Conservation (phyloP, 352 stramenopile species). For the Peronospora belbahrii region DNA sequence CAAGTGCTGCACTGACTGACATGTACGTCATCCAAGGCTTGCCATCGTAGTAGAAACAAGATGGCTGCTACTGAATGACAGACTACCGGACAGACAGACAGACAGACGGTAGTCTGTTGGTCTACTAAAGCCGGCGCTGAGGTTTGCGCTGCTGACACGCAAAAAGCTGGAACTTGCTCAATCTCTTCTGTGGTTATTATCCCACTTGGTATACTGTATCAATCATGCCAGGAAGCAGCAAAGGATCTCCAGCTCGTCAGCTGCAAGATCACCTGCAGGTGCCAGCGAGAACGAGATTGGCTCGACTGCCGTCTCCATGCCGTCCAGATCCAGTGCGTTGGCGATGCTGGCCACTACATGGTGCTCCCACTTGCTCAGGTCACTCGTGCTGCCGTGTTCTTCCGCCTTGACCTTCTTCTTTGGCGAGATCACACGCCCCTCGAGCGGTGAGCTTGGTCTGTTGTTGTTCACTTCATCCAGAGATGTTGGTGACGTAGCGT, state of each 20-base stretch:
- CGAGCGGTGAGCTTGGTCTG: conserved; percentile 2
- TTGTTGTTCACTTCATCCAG: conserved; percentile 23
- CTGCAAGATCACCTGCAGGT: conserved; percentile 17
- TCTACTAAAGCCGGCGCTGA: not conserved
- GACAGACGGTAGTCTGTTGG: too few species aligned
- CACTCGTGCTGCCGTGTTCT: conserved; percentile 1
- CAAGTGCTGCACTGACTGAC: not conserved
- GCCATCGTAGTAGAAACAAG: not conserved
- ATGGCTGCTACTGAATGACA: not conserved
- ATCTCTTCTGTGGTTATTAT: too few species aligned
- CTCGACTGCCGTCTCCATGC: conserved; percentile 5
- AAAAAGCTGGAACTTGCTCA: not conserved
- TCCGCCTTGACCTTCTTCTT: conserved; percentile 41
- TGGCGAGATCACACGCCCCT: conserved; percentile 32
- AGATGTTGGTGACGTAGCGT: conserved; percentile 26
- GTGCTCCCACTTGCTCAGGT: conserved; percentile 30
- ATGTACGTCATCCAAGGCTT: not conserved
- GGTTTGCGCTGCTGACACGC: not conserved
- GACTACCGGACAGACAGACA: not conserved
- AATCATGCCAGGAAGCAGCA: conserved; percentile 37
- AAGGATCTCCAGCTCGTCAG: conserved; percentile 39
- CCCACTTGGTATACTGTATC: not conserved
- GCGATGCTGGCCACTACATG: conserved; percentile 21
- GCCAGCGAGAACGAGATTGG: conserved; percentile 22
- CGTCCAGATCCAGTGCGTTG: conserved; percentile 16